Base-by-base conservation (phyloP, 306 rosid genomes). In the Vigna trinervia region DNA sequence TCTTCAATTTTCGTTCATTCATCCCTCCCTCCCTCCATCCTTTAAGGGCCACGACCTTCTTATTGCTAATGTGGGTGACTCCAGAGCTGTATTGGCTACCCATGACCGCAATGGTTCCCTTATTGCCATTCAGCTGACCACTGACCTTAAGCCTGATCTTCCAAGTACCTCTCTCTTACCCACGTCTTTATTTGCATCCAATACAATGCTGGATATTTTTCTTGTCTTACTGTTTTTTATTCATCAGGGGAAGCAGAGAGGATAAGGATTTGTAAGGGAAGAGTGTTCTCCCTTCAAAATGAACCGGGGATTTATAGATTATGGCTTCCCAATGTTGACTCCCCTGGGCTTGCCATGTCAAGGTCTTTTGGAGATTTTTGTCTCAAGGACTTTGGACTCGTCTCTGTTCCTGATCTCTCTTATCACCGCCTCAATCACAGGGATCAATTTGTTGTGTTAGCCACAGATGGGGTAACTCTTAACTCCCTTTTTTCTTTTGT, bases 321-420 rank as follows among this genome's bases (percentile, higher is more conserved):
- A 68, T 94, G 98, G 98, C 81, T 94, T 32, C 98, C 98, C 7
- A 80, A 89, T 47, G 38, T 64, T 41, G 67, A 91, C 48, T 84
- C 90, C n/a, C 98, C 97, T 4, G 98, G 98, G 13, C 97, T 94
- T 45, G 97, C 98, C 2, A 94, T 94, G 98, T 76, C 97, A 2
- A 88, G 98, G 4, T 93, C 96, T 56, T 92, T 94, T 72, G 98
- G 98, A 64, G 98, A 94, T 6, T 90, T 89, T 76, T 89, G 92
- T 83, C 85, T 94, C 1, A 92, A 94, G 79, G 91, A 89, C 76
- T 94, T 74, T 52, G 98, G 98, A 68, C 60, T 94, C 65, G 90
- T 89, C 66, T 89, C 94, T 56, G 82, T 91, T 52, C 98, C 98
- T 12, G 93, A 91, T 12, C 60, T 94, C 59, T 75, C 88, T 7